Conservation (phyloP, 371 early-diverging fungal species). For the Choanephora cucurbitarum region DNA sequence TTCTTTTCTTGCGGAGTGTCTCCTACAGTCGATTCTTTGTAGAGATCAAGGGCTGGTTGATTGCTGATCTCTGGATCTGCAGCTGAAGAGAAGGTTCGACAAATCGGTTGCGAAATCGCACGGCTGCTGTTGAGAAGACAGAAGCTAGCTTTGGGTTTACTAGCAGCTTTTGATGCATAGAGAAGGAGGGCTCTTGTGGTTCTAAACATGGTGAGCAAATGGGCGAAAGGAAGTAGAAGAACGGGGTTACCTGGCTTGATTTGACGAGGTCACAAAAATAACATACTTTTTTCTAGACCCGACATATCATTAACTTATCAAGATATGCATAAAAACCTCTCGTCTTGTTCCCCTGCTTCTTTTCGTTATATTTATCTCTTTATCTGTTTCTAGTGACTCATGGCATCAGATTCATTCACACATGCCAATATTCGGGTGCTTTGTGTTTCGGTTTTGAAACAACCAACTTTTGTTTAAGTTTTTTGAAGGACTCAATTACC, state of each 20-base stretch:
- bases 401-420: too few species aligned
- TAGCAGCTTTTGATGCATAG: not conserved
- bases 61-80: not conserved
- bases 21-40: not conserved
- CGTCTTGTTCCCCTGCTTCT: too few species aligned
- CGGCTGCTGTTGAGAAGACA: not conserved
- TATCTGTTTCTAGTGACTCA: too few species aligned
- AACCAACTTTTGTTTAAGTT: too few species aligned
- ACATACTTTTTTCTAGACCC: too few species aligned
- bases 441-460: too few species aligned
- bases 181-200: conserved; percentile 2
- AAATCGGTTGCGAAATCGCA: not conserved
- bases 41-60: not conserved
- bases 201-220: conserved; percentile 1
- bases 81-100: not conserved
- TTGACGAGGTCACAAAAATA: not conserved
- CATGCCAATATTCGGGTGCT: too few species aligned
- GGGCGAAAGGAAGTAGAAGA: not conserved
- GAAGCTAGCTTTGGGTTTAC: not conserved
- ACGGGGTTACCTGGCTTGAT: conserved; percentile 9
- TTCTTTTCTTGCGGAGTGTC: not conserved
- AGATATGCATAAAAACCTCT: too few species aligned
- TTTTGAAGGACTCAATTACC: too few species aligned
- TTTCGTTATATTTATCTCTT: too few species aligned
- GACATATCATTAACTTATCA: too few species aligned